Conservation (phyloP, 2,329 filamentous ascomycete genomes). For the Epicoccum sorghinum region DNA sequence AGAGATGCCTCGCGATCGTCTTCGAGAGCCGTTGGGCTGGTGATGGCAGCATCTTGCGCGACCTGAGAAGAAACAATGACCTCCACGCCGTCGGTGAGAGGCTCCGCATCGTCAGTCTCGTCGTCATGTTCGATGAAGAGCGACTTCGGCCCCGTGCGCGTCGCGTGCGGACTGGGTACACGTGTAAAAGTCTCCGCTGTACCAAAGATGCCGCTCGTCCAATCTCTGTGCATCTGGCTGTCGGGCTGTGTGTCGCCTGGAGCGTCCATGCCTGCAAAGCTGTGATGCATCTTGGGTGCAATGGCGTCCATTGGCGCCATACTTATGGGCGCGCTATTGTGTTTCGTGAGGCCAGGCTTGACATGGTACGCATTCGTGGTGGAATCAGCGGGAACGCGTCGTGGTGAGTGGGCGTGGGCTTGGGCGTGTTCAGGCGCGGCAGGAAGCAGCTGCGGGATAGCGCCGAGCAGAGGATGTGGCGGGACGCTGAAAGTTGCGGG, state of each 20-base stretch:
- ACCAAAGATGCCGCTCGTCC: conserved; percentile 38
- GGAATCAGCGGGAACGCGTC: conserved; percentile 35
- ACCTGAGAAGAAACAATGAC: conserved; percentile 36
- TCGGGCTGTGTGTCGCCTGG: conserved; percentile 56
- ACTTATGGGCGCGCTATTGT: conserved; percentile 41
- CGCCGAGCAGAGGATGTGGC: conserved; percentile 11
- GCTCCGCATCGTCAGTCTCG: conserved; percentile 22
- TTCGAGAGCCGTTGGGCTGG: conserved; percentile 39
- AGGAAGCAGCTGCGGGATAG: conserved; percentile 21
- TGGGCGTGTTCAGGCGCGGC: conserved; percentile 15
- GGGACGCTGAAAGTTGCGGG: conserved; percentile 10
- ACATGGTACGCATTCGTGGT: conserved; percentile 30
- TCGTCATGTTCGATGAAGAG: conserved; percentile 29
- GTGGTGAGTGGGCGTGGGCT: conserved; percentile 19
- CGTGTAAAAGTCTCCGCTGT: conserved; percentile 17
- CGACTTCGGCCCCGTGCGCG: conserved; percentile 17
- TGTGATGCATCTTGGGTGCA: conserved; percentile 38
- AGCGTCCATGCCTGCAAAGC: conserved; percentile 48
- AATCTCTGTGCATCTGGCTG: conserved; percentile 54
- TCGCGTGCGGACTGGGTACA: conserved; percentile 12
- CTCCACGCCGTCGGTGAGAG: conserved; percentile 28
- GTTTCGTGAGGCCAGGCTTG: conserved; percentile 34
- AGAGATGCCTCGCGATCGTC: conserved; percentile 32
- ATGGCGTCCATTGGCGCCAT: conserved; percentile 27
- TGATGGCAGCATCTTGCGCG: conserved; percentile 29